Evolutionary conservation across 2,329 filamentous ascomycete species (phyloP), one percentile per base, ranked within the genome.

Genomic region (Trichoderma endophyticum): DNA sequence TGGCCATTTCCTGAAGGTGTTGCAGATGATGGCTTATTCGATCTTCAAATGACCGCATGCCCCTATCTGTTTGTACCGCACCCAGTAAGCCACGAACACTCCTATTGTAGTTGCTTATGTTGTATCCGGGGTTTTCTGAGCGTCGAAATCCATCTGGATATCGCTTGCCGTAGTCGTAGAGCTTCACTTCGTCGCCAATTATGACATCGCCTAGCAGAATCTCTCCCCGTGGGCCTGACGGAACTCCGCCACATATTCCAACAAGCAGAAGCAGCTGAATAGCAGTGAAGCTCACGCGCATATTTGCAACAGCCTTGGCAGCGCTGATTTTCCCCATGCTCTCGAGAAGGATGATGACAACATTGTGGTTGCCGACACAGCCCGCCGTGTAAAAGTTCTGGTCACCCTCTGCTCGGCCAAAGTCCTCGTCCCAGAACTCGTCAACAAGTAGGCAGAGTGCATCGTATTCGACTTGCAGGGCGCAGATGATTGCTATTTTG

Each of bases 211-310:
- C 79, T 0, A 81, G 73, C 3, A 79, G n/a, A 14, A 77, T 74
- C 59, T 79, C 77, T 6, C 62, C 39, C 6, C 62, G 61, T 18
- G 36, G 51, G n/a, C 70, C 28, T 54, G 15, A 30, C 4, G 82
- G 81, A 4, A 78, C 75, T n/a, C 78, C 81, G 6, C 81, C 83
- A 66, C 82, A 84, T 1, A 84, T 75, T 0, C 83, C 83, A 7
- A 82, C 81, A 1, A 84, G 48, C 1, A 84, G 62, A 5, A 75
- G 80, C 0, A 83, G 74, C 32, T 73, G 76, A 14, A 84, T 69
- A 11, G 73, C 71, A 0, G 70, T 64, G 64, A 80, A 84, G 64
- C 80, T 84, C 6, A 74, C 75, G 0, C 77, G 75, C 15, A 83
- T 67, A 34, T 74, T 77, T 1, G 76, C 73, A 0, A 79, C 76